Evolutionary conservation across 345 rosid genomes (phyloP).

Genomic region (Rhodomyrtus tomentosa): DNA sequence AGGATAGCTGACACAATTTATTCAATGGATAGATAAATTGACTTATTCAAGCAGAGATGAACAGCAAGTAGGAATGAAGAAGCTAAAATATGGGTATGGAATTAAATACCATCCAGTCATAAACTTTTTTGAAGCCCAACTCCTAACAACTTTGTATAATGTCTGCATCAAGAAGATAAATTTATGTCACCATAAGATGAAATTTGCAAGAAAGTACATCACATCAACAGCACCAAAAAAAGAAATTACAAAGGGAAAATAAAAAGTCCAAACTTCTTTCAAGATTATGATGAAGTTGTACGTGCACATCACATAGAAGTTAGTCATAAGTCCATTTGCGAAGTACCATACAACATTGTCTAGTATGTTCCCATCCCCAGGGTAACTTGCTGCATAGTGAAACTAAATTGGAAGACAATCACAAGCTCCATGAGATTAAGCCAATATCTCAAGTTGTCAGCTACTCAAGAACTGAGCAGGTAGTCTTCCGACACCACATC

Average conservation of each 20-base stretch:
- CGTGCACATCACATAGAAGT: not conserved
- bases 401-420: not conserved
- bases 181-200: not conserved
- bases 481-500: not conserved
- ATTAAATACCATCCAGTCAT: constrained; percentile 86
- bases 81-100: not conserved
- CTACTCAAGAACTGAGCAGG: not conserved
- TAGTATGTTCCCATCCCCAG: not conserved
- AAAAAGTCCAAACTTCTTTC: not conserved
- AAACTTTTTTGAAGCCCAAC: constrained; percentile 99
- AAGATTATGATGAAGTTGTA: not conserved
- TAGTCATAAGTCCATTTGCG: not conserved
- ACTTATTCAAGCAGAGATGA: not conserved
- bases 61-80: not conserved
- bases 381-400: not conserved
- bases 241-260: not conserved
- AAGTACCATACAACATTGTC: not conserved
- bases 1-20: not conserved
- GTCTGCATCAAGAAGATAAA: constrained; percentile 34
- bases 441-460: not conserved
- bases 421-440: not conserved
- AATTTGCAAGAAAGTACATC: not conserved
- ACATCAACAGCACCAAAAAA: not conserved
- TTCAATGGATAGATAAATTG: not conserved
- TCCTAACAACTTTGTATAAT: constrained; percentile 72